Percentiles rank a stretch among this genome's conserved stretches.
Conservation (phyloP, 2,329 filamentous ascomycete species). For the Bisporella sp. region DNA sequence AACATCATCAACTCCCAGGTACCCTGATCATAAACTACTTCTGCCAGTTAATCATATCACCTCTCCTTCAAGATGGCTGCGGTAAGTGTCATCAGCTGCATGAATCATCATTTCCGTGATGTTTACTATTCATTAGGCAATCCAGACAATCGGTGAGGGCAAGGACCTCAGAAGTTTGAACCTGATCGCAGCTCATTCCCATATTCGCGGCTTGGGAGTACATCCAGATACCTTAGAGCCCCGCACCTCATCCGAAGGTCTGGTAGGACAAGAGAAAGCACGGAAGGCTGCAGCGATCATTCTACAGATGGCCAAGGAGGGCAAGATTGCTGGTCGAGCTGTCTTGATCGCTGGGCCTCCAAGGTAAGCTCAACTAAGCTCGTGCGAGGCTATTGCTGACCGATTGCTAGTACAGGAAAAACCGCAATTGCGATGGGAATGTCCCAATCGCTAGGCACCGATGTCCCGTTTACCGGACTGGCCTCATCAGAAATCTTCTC, state of each 20-base stretch:
- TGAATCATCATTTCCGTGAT: slow-evolving; percentile 3
- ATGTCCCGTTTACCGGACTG: slow-evolving; percentile 94
- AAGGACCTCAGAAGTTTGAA: slow-evolving; percentile 96
- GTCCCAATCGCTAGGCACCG: slow-evolving; percentile 88
- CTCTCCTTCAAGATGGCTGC: slow-evolving; percentile 20
- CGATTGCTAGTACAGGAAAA: slow-evolving; percentile 72
- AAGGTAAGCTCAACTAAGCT: slow-evolving; percentile 41
- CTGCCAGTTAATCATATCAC: not conserved
- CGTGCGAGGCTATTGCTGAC: slow-evolving; percentile 4
- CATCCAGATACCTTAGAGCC: slow-evolving; percentile 88
- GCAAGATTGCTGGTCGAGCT: slow-evolving; percentile 93
- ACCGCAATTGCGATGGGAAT: slow-evolving; percentile 98
- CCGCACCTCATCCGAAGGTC: slow-evolving; percentile 75
- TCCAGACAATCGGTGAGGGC: slow-evolving; percentile 84
- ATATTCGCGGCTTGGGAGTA: slow-evolving; percentile 92
- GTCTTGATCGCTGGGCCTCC: slow-evolving; percentile 93
- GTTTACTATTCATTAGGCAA: slow-evolving; percentile 36
- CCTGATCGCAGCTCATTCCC: slow-evolving; percentile 95
- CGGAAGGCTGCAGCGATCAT: slow-evolving; percentile 95
- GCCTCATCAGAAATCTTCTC: slow-evolving; percentile 97
- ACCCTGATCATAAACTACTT: not conserved
- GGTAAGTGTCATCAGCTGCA: slow-evolving; percentile 12
- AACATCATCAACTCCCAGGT: not conserved
- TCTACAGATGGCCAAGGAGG: slow-evolving; percentile 97
- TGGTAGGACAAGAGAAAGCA: slow-evolving; percentile 94